Percentiles rank a stretch among this genome's conserved stretches.
phyloP scores from a whole-genome alignment of 768 basidiomycete species.

The Trametes punicea region DNA sequence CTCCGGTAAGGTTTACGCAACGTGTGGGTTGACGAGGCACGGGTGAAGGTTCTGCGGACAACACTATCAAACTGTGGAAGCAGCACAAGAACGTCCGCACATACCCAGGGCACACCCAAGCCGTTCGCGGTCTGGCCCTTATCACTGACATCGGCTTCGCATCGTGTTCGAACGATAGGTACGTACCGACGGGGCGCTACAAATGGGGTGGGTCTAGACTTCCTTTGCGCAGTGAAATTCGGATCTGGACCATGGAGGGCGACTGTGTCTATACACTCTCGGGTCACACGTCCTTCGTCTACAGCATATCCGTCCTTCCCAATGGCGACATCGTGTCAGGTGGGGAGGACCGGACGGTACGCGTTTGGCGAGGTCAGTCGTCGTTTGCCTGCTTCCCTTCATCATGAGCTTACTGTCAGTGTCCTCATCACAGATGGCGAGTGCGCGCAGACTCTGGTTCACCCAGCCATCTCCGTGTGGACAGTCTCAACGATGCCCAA shows the following conservation, averaged over 20 bases:
- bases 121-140: constrained; percentile 80
- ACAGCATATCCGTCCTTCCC: constrained; percentile 80
- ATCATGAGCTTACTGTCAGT: background rate
- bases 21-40: background rate
- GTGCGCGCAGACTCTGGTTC: constrained; percentile 82
- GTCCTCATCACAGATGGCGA: constrained; percentile 64
- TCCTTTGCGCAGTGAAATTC: constrained; percentile 65
- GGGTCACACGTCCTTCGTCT: constrained; percentile 97
- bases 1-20: background rate
- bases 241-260: constrained; percentile 85
- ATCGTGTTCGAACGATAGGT: constrained; percentile 95
- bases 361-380: constrained; percentile 81
- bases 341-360: constrained; percentile 90
- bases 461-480: constrained; percentile 98
- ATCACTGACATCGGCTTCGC: constrained; percentile 90
- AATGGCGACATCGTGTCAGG: constrained; percentile 82
- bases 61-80: constrained; percentile 86
- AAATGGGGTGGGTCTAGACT: constrained; percentile 3
- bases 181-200: constrained; percentile 16
- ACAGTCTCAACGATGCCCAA: constrained; percentile 83
- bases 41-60: constrained; percentile 83
- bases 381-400: background rate
- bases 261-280: constrained; percentile 75
- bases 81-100: constrained; percentile 71
- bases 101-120: constrained; percentile 85